Evolutionary conservation across 148 eudicot species (phyloP).

Genomic region (Amaranthus cruentus): DNA sequence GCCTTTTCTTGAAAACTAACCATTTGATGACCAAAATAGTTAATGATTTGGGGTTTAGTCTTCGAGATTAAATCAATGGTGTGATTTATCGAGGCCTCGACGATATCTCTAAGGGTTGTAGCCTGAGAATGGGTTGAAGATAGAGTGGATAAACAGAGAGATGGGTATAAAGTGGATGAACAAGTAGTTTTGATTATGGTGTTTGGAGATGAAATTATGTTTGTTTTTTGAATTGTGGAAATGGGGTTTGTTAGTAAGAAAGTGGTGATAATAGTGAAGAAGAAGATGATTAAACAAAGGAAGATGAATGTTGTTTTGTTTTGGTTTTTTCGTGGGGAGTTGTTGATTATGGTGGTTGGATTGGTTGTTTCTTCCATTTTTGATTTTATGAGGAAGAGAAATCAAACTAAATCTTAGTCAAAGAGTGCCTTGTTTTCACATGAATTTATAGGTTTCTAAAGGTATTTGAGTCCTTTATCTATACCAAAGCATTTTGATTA

Average conservation of each 20-base stretch:
- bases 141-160: slow-evolving; percentile 40
- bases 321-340: slow-evolving; percentile 19
- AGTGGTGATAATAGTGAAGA: slow-evolving; percentile 7
- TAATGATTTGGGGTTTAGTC: slow-evolving; percentile 12
- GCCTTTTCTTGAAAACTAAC: slow-evolving; percentile 31
- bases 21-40: slow-evolving; percentile 22
- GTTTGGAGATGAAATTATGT: slow-evolving; percentile 13
- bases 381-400: not conserved
- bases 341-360: slow-evolving; percentile 17
- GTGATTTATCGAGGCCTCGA: slow-evolving; percentile 38
- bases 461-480: too few species aligned
- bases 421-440: too few species aligned
- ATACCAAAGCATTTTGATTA: too few species aligned
- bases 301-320: not conserved
- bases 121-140: slow-evolving; percentile 18
- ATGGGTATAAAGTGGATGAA: slow-evolving; percentile 39
- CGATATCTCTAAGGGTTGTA: slow-evolving; percentile 28
- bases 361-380: slow-evolving; percentile 25
- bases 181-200: slow-evolving; percentile 40
- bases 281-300: slow-evolving; percentile 20
- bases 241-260: slow-evolving; percentile 5
- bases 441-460: too few species aligned
- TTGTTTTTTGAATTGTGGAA: slow-evolving; percentile 3
- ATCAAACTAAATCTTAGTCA: not conserved
- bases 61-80: slow-evolving; percentile 18